A percentile compares a stretch with the other conserved stretches of the same genome.
Conservation (phyloP, 2,329 filamentous ascomycete species). For the Nothopassalora personata region DNA sequence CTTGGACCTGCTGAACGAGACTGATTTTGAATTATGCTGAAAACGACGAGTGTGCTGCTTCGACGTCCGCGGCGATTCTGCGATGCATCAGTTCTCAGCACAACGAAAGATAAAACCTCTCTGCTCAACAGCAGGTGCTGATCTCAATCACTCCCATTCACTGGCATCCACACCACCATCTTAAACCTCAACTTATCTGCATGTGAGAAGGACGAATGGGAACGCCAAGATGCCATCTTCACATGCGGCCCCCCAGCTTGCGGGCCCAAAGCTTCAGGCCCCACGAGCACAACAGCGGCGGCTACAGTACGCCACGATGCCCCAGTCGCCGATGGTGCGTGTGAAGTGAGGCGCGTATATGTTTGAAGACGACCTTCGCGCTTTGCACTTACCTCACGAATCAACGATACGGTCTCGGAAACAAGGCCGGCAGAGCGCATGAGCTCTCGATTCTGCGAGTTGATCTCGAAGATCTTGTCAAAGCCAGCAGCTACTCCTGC, state of each 20-base stretch:
- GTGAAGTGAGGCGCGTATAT: not conserved
- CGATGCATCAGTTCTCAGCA: too few species aligned
- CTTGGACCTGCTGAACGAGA: too few species aligned
- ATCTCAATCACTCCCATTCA: too few species aligned
- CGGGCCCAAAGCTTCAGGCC: conserved; percentile 1
- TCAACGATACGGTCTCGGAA: conserved; percentile 4
- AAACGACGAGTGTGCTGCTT: too few species aligned
- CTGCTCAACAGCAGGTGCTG: too few species aligned
- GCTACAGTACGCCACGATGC: not conserved
- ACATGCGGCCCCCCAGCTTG: conserved; percentile 9
- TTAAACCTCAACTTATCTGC: not conserved
- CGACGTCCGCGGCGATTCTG: too few species aligned
- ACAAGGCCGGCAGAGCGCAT: conserved; percentile 2
- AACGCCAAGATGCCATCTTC: conserved; percentile 8
- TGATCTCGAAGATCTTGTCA: conserved; percentile 4
- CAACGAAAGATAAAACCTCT: too few species aligned
- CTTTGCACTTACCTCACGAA: not conserved
- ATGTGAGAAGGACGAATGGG: conserved; percentile 1
- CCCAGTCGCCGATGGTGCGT: too few species aligned
- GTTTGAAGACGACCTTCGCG: not conserved
- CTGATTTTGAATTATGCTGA: too few species aligned
- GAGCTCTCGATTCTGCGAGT: conserved; percentile 1
- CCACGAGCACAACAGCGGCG: not conserved
- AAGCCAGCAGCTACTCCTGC: conserved; percentile 2
- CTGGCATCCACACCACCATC: not conserved